Evolutionary conservation across 225 moss, liverwort and hornwort genomes (phyloP), one percentile per base, ranked within the genome.

Genomic region (Polytrichum commune): DNA sequence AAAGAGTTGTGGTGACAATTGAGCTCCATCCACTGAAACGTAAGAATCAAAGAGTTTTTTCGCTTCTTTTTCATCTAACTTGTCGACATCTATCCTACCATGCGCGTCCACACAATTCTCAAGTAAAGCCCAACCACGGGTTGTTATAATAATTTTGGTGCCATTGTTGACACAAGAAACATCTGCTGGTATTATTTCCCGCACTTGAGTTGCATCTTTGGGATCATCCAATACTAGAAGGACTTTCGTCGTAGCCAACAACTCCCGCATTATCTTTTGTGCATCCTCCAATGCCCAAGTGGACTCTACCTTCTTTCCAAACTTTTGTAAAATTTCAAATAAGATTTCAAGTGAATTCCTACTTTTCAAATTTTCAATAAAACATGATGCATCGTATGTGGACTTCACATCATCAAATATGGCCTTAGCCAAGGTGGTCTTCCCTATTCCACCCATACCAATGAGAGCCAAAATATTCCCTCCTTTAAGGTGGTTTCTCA

Each of bases 371-470:
- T 71, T 26, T 60, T 32, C 22, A 3, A 62, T 18, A 71, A 62
- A 71, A 18, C 60, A 62, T 13, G 23, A 58, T 60, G 60, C 60
- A 19, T 32, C 0, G 32, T 28, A 60, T 19, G 18, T 70, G 0
- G 25, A 29, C 24, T 0, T 28, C 16, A 60, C 22, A 18, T 70
- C 19, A 28, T 70, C 27, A 60, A 10, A 54, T 27, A 70, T 16
- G 16, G 69, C 69, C 5, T 60, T 70, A 27, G 29, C 69, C 56
- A 70, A 19, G 26, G 69, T 70, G 25, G 69, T 20, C n/a, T 70
- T 70, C 6, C 69, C 69, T 27, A 70, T 70, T 29, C 69, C 69
- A 20, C 69, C 69, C 69, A 70, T 22, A 9, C 69, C 69, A 28
- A 58, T 32, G 6, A 70, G 56, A 29, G 53, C 67, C 20, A 53